Base-by-base conservation (phyloP, 352 stramenopile genomes). In the Ophiocytium majus region DNA sequence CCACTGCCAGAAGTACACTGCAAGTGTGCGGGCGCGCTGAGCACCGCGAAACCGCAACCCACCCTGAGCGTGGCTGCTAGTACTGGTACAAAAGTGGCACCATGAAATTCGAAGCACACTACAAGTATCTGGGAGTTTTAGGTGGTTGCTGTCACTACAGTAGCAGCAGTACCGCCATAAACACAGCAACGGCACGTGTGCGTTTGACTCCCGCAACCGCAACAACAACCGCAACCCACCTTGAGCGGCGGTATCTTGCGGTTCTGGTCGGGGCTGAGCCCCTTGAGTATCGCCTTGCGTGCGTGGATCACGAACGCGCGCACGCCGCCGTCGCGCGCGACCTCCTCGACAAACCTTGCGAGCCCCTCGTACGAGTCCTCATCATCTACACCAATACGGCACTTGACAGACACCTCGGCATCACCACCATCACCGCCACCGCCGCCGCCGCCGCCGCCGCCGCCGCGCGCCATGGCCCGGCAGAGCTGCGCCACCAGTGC, bases 251-350 rank as follows among this genome's bases (percentile, higher is more conserved):
- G 97, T 1, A 99, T 94, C 64, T 96, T 98, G 63, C 97, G 93
- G 92, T 99, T 99, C 79, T 99, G 95, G 83, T 97, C 94, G 14
- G 97, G 95, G 86, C 93, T 98, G 83, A 96, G 93, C 19, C 94
- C 96, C 31, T 98, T 97, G 32, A 99, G 91, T 9, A 99, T 91
- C 49, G 96, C 98, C 88, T 99, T 99, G 76, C 97, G 94, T 31
- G 97, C 97, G 87, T 99, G 97, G 17, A 99, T 91, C 74, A 98
- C 95, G 89, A 99, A 99, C 87, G 99, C 95, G 0, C 90, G n/a
- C n/a, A 86, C 81, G 43, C 57, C 95, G 28, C 98, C 95, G 37
- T 95, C 93, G 1, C 93, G 92, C 76, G 91, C 90, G 10, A 92
- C 85, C 78, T 80, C 76, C 0, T 81, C 76, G 0, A 89, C 81